Evolutionary conservation across 495 filamentous ascomycete species (phyloP), one percentile per base, ranked within the genome.

Genomic region (Amphirosellinia nigrospora): DNA sequence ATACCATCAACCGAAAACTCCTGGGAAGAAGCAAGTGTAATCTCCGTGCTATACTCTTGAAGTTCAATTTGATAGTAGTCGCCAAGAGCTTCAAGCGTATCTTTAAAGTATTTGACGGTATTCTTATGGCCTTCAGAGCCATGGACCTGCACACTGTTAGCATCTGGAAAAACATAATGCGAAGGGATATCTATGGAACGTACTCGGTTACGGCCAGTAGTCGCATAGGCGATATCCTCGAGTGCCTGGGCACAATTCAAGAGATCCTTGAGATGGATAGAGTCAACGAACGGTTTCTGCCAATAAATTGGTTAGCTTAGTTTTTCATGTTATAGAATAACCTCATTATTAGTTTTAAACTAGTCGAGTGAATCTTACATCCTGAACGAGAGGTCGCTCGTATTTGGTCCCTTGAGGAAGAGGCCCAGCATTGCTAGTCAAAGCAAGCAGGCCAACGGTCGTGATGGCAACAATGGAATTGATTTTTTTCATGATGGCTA

Each of bases 101-200:
- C 75, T 71, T 87, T 87, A 72, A 93, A 74, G 70, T 84, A 93
- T 50, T 91, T 81, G 65, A 91, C 84, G 0, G 88, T 93, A 70
- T 83, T 82, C 46, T 89, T 86, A 78, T 93, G 91, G 39, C 89
- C 89, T 7, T 75, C 71, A 23, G 84, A 78, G 34, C 90, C 89
- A 72, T 91, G 89, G 28, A 88, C 86, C 58, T 90, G 83, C 72
- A 87, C 67, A 10, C 64, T 19, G 71, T 71, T 34, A 64, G 52
- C 8, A 0, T 13, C 13, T 36, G 19, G 43, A 60, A 38, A 38
- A 28, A 46, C n/a, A 11, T 4, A 4, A 8, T 21, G 0, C 3
- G 55, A 55, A 23, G 46, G 13, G 30, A 28, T 16, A 39, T 34
- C 10, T n/a, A 15, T 34, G 41, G 1, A 23, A 41, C 72, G 28